Evolutionary conservation across 495 filamentous ascomycete genomes (phyloP).

Genomic region (Hyphodiscus hymeniophilus): DNA sequence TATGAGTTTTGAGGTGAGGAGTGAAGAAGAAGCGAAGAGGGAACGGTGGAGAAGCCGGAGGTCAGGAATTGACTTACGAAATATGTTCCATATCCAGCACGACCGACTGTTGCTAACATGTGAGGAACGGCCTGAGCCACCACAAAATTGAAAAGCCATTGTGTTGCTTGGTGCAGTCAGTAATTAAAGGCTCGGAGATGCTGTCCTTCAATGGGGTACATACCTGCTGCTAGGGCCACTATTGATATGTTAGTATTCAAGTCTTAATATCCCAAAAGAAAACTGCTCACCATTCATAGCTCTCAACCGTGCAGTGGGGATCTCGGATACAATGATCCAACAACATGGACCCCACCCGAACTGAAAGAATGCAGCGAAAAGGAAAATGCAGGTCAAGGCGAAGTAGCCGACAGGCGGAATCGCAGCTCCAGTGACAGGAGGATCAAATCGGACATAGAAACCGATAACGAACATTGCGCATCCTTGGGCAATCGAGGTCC

Average conservation of each 20-base stretch:
- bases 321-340: slow-evolving; percentile 72
- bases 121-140: slow-evolving; percentile 53
- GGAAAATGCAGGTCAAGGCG: slow-evolving; percentile 61
- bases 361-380: slow-evolving; percentile 70
- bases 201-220: background rate
- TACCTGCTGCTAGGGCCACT: slow-evolving; percentile 48
- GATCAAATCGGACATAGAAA: slow-evolving; percentile 65
- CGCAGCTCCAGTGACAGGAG: slow-evolving; percentile 40
- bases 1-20: background rate
- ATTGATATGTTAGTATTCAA: too few relatives aligned
- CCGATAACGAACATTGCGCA: slow-evolving; percentile 73
- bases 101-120: slow-evolving; percentile 57
- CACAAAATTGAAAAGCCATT: slow-evolving; percentile 67
- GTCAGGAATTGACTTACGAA: slow-evolving; percentile 17
- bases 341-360: slow-evolving; percentile 75
- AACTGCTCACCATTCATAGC: slow-evolving; percentile 44
- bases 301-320: slow-evolving; percentile 63
- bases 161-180: slow-evolving; percentile 36
- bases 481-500: slow-evolving; percentile 64
- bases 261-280: too few relatives aligned
- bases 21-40: background rate
- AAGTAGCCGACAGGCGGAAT: slow-evolving; percentile 56
- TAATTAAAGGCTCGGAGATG: background rate
- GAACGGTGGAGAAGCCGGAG: background rate
- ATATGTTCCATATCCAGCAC: slow-evolving; percentile 53